phyloP scores from a whole-genome alignment of 257 asterid genomes.

The Solanum chilense region DNA sequence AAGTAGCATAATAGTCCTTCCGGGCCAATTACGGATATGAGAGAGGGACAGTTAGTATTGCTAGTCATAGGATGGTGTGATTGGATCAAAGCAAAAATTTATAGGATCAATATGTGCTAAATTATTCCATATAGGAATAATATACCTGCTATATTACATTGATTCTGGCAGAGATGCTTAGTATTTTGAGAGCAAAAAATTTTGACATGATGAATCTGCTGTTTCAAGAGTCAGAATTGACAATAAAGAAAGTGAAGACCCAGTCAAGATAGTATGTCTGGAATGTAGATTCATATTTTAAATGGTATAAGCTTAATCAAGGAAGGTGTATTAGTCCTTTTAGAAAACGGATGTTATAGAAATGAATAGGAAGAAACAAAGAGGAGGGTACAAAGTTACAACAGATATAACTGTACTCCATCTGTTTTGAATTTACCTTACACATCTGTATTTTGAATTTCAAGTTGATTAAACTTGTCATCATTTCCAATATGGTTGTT shows the following conservation, averaged over 20 bases:
- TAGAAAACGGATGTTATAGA: background rate
- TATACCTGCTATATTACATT: background rate
- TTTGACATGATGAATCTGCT: background rate
- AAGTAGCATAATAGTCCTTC: background rate
- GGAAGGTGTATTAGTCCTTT: background rate
- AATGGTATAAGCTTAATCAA: background rate
- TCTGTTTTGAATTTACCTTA: background rate
- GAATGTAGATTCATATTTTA: background rate
- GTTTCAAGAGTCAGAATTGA: background rate
- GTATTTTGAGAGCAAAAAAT: background rate
- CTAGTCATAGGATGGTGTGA: background rate
- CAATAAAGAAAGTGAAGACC: background rate
- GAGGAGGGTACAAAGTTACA: background rate
- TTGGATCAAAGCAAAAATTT: background rate
- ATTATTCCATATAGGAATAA: background rate
- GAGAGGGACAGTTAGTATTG: background rate
- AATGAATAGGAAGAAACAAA: background rate
- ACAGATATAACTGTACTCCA: background rate
- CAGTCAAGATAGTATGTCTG: background rate
- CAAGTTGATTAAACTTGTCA: background rate
- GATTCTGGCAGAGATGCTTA: background rate
- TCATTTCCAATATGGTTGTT: background rate
- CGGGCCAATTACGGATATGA: background rate
- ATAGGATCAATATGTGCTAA: background rate
- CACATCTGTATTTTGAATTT: background rate